phyloP scores from a whole-genome alignment of 2,329 filamentous ascomycete genomes.

The Hirsutella rhossiliensis region DNA sequence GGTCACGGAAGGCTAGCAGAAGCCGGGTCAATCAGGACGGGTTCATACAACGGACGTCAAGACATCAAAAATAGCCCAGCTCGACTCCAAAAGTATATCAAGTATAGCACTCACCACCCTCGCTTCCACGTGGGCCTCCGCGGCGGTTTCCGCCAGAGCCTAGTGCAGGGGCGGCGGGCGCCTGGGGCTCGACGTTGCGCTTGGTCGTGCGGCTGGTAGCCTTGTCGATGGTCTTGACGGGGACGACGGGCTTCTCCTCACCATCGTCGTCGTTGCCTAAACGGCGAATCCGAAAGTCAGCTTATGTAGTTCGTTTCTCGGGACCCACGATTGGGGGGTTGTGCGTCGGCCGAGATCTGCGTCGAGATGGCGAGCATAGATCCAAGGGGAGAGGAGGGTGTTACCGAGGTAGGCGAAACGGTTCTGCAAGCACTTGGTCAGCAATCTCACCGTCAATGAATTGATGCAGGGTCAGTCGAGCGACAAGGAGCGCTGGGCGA shows the following conservation, averaged over 20 bases:
- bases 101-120: slow-evolving; percentile 58
- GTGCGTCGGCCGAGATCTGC: slow-evolving; percentile 2
- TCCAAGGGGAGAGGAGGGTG: slow-evolving; percentile 18
- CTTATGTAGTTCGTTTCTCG: not conserved
- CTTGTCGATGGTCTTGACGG: slow-evolving; percentile 85
- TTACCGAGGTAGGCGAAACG: slow-evolving; percentile 97
- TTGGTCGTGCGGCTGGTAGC: slow-evolving; percentile 61
- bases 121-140: slow-evolving; percentile 59
- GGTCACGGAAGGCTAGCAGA: slow-evolving; percentile 72
- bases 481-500: not conserved
- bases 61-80: not conserved
- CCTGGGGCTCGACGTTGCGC: slow-evolving; percentile 73
- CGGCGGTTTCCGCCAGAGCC: slow-evolving; percentile 34
- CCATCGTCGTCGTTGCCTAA: slow-evolving; percentile 48
- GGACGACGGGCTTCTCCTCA: slow-evolving; percentile 64
- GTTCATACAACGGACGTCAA: not conserved
- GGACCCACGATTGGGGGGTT: slow-evolving; percentile 5
- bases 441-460: not conserved
- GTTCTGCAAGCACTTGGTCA: slow-evolving; percentile 49
- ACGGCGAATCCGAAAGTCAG: slow-evolving; percentile 5
- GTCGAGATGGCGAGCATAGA: not conserved
- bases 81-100: not conserved
- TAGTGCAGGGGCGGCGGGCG: slow-evolving; percentile 47
- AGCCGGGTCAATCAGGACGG: not conserved
- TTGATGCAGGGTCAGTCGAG: not conserved